Evolutionary conservation across 1,284 basidiomycete genomes (phyloP), one percentile per base, ranked within the genome.

Genomic region (Psilocybe mexicana): DNA sequence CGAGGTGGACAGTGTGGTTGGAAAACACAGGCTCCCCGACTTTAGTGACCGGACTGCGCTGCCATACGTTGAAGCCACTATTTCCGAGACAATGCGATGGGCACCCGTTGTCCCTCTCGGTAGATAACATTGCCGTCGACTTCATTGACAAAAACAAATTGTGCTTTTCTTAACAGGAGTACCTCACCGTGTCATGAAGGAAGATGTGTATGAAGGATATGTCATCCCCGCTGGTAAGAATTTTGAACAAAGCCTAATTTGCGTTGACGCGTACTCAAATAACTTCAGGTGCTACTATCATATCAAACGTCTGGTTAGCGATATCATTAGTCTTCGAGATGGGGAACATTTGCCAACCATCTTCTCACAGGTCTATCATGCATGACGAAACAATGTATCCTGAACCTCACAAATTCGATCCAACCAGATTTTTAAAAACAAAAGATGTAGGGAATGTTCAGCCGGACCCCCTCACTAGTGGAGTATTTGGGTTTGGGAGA

Each of bases 401-500:
- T 1, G 67, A 77, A 23, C 76, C 79, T 5, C 67, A 69, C 18
- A 58, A 57, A 6, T 79, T 79, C 65, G 69, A 70, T 24, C 77
- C 77, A 12, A 74, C 75, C 47, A 69, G 77, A 18, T 76, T 69
- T 50, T 45, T 75, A 6, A 60, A 66, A 35, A 63, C 73, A 36
- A 70, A 69, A 23, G 70, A 71, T 14, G 50, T 64, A 67, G 43
- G 54, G 69, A 36, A 60, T 54, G 3, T 59, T 68, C 52, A 61
- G 44, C 43, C 54, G 55, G 43, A 71, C 61, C 55, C 66, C 24
- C 55, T 67, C 59, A 49, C 67, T 63, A n/a, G 63, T 45, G 57
- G 70, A n/a, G 64, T 63, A 7, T 76, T 74, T 61, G 74, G 73
- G 6, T 77, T 74, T 58, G 76, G 75, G 5, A 65, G 76, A 65